Percentiles rank a stretch among this genome's conserved stretches.
Evolutionary conservation across 345 rosid species (phyloP).

Genomic region (Clausena lansium): DNA sequence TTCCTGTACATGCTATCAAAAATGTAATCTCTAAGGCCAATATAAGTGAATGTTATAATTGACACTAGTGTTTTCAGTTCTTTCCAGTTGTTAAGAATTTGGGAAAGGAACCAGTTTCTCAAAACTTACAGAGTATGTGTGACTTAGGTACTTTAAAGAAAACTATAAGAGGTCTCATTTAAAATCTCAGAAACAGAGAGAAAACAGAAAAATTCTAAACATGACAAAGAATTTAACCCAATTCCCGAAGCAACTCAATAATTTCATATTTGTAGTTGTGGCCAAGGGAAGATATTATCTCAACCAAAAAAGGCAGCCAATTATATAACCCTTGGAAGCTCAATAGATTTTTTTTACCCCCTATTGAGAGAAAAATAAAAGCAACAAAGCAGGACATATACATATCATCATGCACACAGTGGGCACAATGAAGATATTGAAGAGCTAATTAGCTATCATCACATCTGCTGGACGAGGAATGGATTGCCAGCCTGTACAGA

Average conservation of each 20-base stretch:
- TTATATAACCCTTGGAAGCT: too few relatives aligned
- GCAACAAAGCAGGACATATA: background rate
- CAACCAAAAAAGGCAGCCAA: too few relatives aligned
- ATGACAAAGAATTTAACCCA: background rate
- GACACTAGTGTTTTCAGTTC: background rate
- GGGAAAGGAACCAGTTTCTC: too few relatives aligned
- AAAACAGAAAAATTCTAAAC: conserved; percentile 13
- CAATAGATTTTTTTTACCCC: too few relatives aligned
- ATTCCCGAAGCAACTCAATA: background rate
- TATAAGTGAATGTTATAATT: background rate
- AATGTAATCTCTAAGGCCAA: conserved; percentile 9
- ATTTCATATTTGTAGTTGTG: background rate
- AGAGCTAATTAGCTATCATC: conserved; percentile 19
- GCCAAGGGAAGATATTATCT: too few relatives aligned
- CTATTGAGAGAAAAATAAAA: background rate
- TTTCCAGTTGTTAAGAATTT: background rate
- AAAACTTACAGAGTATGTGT: too few relatives aligned
- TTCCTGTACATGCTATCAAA: background rate
- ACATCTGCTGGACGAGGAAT: conserved; percentile 31
- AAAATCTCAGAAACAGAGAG: background rate
- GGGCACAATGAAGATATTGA: background rate
- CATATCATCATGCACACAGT: background rate
- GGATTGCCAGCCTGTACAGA: conserved; percentile 72
- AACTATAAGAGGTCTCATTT: background rate
- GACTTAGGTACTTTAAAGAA: too few relatives aligned